Conservation (phyloP, 2,329 filamentous ascomycete genomes). For the Byssoonygena ceratinophila region DNA sequence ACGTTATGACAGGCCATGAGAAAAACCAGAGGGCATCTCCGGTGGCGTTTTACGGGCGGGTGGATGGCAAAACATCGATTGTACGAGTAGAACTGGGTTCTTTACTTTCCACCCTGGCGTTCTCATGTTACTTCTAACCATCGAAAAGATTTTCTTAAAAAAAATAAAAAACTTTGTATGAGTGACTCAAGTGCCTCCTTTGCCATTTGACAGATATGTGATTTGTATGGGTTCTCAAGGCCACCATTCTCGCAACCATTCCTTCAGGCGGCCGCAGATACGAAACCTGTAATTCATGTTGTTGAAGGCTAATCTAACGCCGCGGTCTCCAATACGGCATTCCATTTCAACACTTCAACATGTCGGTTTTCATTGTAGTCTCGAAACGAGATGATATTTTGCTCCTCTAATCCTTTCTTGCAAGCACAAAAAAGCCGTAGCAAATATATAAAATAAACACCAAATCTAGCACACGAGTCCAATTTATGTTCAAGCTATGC, state of each 20-base stretch:
- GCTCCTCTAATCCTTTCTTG: too few species aligned
- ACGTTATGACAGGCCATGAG: slow-evolving; percentile 6
- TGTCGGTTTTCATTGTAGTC: too few species aligned
- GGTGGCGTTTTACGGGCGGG: not conserved
- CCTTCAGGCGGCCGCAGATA: too few species aligned
- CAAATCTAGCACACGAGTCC: not conserved
- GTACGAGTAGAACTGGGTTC: slow-evolving; percentile 8
- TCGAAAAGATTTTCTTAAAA: not conserved
- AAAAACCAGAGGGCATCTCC: not conserved
- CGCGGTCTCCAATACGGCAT: too few species aligned
- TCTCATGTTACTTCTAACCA: not conserved
- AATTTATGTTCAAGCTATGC: not conserved
- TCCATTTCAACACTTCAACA: too few species aligned
- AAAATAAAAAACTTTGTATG: slow-evolving; percentile 5
- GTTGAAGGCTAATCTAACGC: too few species aligned
- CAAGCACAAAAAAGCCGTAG: not conserved
- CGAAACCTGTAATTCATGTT: too few species aligned
- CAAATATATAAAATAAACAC: not conserved
- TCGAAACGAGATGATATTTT: too few species aligned
- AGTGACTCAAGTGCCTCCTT: not conserved
- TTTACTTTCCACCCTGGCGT: not conserved
- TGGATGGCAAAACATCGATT: not conserved
- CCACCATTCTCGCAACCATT: not conserved
- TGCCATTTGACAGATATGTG: not conserved
- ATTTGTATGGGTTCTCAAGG: too few species aligned